Conservation (phyloP, 169 alveolate genomes). For the Plasmodium chabaudi region DNA sequence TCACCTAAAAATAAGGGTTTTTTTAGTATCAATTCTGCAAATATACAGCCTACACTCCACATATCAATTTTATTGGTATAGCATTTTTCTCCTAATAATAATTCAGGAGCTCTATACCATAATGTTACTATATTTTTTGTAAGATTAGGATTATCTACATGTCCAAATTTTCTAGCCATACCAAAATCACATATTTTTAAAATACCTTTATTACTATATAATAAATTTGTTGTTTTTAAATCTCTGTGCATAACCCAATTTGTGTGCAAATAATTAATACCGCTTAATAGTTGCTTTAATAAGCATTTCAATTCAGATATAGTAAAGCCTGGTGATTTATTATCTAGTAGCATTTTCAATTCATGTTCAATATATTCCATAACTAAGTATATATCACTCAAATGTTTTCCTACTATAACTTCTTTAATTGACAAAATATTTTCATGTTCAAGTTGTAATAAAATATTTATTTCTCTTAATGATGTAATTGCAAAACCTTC, state of each 20-base stretch:
- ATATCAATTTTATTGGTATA: constrained; percentile 97
- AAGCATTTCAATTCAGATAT: constrained; percentile 93
- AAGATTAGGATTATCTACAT: constrained; percentile 88
- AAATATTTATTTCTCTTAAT: constrained; percentile 94
- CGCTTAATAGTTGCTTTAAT: constrained; percentile 87
- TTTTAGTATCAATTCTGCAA: constrained; percentile 91
- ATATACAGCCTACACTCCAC: constrained; percentile 97
- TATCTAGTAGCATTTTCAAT: constrained; percentile 92
- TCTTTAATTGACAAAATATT: constrained; percentile 94
- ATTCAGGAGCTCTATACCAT: constrained; percentile 99
- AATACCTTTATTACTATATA: constrained; percentile 90
- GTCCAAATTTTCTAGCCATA: constrained; percentile 92
- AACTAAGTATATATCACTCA: constrained; percentile 89
- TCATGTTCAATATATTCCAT: constrained; percentile 98
- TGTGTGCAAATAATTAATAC: constrained; percentile 88
- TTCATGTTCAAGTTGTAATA: constrained; percentile 93
- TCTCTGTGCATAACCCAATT: constrained; percentile 94
- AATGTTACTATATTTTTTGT: constrained; percentile 97
- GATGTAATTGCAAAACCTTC: constrained; percentile 97
- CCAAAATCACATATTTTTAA: constrained; percentile 93
- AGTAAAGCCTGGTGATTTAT: constrained; percentile 91
- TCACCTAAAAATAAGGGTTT: constrained; percentile 92
- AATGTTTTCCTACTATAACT: constrained; percentile 89
- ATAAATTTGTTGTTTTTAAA: constrained; percentile 90
- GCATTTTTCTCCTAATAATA: constrained; percentile 94